Evolutionary conservation across 2,329 filamentous ascomycete genomes (phyloP).

Genomic region (Fusarium citri): DNA sequence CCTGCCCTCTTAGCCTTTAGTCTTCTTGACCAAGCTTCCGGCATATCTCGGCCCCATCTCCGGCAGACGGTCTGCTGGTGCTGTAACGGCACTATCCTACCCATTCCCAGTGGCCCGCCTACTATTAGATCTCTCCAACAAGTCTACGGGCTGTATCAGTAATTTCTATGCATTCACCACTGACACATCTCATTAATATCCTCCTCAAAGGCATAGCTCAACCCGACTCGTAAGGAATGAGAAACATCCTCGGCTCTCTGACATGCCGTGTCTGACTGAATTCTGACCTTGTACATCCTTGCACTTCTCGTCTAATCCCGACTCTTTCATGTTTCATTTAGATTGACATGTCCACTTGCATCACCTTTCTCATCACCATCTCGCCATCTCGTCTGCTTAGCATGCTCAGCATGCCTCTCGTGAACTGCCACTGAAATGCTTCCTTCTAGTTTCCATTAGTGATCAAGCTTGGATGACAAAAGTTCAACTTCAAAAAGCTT

Average conservation of each 20-base stretch:
- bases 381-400: neutral
- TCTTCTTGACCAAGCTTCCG: slow-evolving; percentile 8
- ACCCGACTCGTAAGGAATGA: slow-evolving; percentile 24
- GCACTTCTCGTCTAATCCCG: slow-evolving; percentile 1
- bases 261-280: neutral
- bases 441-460: neutral
- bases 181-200: slow-evolving; percentile 3
- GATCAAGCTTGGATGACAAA: neutral
- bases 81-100: neutral
- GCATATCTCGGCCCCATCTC: slow-evolving; percentile 21
- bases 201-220: slow-evolving; percentile 4
- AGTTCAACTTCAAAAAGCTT: neutral
- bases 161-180: slow-evolving; percentile 14
- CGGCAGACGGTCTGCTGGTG: neutral
- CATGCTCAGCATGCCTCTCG: slow-evolving; percentile 4
- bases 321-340: slow-evolving; percentile 33
- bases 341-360: slow-evolving; percentile 31
- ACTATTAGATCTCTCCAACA: neutral
- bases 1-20: neutral
- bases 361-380: slow-evolving; percentile 6
- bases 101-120: neutral
- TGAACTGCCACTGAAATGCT: neutral
- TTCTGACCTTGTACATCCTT: slow-evolving; percentile 14
- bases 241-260: slow-evolving; percentile 3
- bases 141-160: neutral